Conservation (phyloP, 2,329 filamentous ascomycete species). For the Cladosporium cucumerinum region DNA sequence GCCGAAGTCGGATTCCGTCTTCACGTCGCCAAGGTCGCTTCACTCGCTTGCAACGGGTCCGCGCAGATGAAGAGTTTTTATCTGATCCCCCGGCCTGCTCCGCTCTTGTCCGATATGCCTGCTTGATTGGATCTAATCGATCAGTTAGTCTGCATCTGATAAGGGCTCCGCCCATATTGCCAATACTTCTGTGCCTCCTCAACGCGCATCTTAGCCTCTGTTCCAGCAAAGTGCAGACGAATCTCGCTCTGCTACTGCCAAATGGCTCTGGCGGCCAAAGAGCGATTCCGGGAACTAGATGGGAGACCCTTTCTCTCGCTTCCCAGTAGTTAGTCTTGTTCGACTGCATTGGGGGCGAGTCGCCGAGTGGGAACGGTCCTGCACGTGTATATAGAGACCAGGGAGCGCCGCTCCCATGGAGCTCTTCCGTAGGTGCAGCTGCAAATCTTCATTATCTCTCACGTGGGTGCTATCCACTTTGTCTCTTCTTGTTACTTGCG, state of each 20-base stretch:
- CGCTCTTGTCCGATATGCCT: neutral
- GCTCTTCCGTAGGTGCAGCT: neutral
- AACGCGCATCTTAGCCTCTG: slow-evolving; percentile 1
- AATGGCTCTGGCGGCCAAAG: neutral
- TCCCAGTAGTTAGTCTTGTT: neutral
- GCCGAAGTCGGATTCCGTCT: slow-evolving; percentile 6
- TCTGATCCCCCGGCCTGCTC: slow-evolving; percentile 1
- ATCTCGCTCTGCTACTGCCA: neutral
- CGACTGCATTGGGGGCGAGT: slow-evolving; percentile 1
- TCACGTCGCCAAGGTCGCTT: slow-evolving; percentile 5
- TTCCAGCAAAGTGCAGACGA: neutral
- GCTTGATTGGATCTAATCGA: slow-evolving; percentile 15
- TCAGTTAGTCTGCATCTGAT: slow-evolving; percentile 12
- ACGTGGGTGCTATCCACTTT: neutral
- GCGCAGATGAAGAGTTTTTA: slow-evolving; percentile 12
- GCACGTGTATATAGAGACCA: slow-evolving; percentile 11
- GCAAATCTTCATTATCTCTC: neutral
- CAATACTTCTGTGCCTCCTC: slow-evolving; percentile 15
- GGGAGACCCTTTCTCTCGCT: neutral
- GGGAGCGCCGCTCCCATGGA: neutral
- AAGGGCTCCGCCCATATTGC: slow-evolving; percentile 8
- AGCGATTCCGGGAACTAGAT: slow-evolving; percentile 1
- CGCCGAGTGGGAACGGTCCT: neutral
- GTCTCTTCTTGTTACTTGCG: neutral
- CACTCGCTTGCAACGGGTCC: slow-evolving; percentile 7